Base-by-base conservation (phyloP, 148 eudicot species). In the Salicornia ramosissima region DNA sequence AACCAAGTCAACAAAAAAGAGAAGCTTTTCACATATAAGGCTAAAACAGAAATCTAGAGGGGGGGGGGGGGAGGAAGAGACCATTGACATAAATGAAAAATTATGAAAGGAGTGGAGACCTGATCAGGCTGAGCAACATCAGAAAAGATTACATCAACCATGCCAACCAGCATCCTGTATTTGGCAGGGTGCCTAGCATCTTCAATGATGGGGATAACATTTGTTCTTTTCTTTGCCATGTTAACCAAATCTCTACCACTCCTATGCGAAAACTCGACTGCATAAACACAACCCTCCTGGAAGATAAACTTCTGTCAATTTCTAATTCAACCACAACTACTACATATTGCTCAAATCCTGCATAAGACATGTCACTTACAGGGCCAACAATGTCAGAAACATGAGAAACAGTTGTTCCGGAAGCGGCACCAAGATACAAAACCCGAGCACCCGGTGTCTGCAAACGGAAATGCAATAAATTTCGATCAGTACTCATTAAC, bases 91-190 rank as follows among this genome's bases (percentile, higher is more conserved):
- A 46, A 46, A 14, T 46, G 47, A 46, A 46, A 9, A 46, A 13
- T 46, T 46, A 0, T 4, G 24, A 21, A 43, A 46, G 56, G 8
- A 0, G 46, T n/a, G 58, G 57, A 49, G 65, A 94, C 98, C 96
- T 94, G 97, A 74, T 90, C 92, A 76, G 98, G 97, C 72, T 90
- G 98, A 77, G 98, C 98, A 86, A 94, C 98, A 86, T 94, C 97
- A 65, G 92, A 87, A 77, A 94, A 88, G 19, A 94, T 83, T 1
- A 88, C 95, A 84, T 94, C 97, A 26, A 88, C 98, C 98, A 94
- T 94, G 52, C 96, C 92, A 64, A 94, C 97, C 25, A 94, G 85
- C 97, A 90, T 90, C 34, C 96, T 78, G 70, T 94, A 90, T 73
- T 90, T 94, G 21, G 92, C 84, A 49, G 98, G 98, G 82, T 94